These are phyloP conservation scores for Talaromyces borbonicus DNA, from an alignment of 495 filamentous ascomycete genomes.

Conservation along the genomic window DNA sequence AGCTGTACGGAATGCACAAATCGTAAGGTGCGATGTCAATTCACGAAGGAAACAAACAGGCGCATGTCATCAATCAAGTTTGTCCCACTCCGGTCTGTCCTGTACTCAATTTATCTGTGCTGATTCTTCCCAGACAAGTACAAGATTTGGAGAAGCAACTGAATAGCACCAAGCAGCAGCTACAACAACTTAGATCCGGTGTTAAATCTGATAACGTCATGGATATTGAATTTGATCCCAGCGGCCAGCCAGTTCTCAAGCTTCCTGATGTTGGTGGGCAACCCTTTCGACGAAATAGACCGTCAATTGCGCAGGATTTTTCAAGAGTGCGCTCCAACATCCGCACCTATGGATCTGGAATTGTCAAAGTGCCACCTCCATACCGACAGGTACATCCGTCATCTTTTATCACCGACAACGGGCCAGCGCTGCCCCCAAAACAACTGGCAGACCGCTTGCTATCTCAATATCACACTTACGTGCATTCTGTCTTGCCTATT, in stretches of 20 bases:
- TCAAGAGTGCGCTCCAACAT: constrained; percentile 63
- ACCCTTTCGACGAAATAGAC: constrained; percentile 49
- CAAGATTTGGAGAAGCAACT: constrained; percentile 96
- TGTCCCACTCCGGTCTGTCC: constrained; percentile 14
- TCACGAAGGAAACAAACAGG: constrained; percentile 97
- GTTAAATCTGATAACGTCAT: constrained; percentile 34
- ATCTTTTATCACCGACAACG: constrained; percentile 40
- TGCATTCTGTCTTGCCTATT: constrained; percentile 74
- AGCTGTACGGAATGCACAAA: constrained; percentile 96
- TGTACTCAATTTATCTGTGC: constrained; percentile 7
- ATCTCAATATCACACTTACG: constrained; percentile 59
- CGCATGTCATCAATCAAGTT: constrained; percentile 98
- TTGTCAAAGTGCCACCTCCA: constrained; percentile 72
- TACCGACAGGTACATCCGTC: constrained; percentile 49
- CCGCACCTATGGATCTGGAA: constrained; percentile 60
- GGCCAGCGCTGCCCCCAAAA: constrained; percentile 61
- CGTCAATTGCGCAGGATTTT: constrained; percentile 55
- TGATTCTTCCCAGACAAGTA: constrained; percentile 53
- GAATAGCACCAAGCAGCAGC: constrained; percentile 59
- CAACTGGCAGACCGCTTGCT: constrained; percentile 66
- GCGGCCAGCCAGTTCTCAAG: constrained; percentile 49
- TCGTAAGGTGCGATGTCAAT: constrained; percentile 92
- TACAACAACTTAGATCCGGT: constrained; percentile 54
- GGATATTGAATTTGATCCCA: constrained; percentile 51
- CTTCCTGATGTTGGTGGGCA: constrained; percentile 62